Conservation (phyloP, 225 moss, liverwort and hornwort species). For the Straminergon stramineum region DNA sequence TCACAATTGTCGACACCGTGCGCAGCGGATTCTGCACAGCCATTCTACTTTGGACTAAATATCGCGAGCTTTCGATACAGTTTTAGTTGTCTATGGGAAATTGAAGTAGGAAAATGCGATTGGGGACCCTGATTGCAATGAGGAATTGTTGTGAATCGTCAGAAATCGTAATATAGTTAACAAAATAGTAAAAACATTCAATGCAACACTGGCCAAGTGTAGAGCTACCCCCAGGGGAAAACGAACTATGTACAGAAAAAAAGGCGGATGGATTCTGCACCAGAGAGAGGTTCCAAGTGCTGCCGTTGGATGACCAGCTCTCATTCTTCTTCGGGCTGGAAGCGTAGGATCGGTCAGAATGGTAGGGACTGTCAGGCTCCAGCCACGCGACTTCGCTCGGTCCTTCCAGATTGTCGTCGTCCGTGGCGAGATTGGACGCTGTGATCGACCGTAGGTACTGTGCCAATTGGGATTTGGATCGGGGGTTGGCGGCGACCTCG, state of each 20-base stretch:
- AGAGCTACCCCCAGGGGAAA: background rate
- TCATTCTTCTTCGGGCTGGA: constrained; percentile 20
- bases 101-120: background rate
- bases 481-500: background rate
- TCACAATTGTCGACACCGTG: constrained; percentile 36
- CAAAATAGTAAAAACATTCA: background rate
- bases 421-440: background rate
- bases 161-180: background rate
- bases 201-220: background rate
- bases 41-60: background rate
- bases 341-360: constrained; percentile 13
- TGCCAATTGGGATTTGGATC: constrained; percentile 27
- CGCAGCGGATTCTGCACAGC: constrained; percentile 32
- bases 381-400: constrained; percentile 54
- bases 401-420: constrained; percentile 32
- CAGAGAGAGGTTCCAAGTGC: constrained; percentile 39
- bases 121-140: background rate
- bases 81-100: background rate
- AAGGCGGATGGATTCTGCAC: background rate
- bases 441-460: constrained; percentile 34
- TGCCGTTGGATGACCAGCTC: constrained; percentile 28
- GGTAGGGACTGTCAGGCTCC: constrained; percentile 26
- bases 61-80: background rate
- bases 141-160: background rate
- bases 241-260: background rate